phyloP scores from a whole-genome alignment of 257 asterid species.

The Salvia miltiorrhiza region DNA sequence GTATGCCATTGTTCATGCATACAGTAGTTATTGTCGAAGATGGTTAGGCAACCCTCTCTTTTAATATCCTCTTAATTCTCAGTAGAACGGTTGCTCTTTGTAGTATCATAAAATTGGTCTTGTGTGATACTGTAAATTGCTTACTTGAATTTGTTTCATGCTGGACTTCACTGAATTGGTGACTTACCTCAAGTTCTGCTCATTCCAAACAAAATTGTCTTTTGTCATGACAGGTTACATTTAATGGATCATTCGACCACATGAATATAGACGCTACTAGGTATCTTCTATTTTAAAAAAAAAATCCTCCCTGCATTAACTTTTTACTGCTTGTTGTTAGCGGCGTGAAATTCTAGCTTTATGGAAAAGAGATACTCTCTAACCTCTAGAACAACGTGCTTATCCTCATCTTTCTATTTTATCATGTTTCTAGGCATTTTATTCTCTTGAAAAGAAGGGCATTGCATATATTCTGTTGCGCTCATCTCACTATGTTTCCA shows the following conservation, averaged over 20 bases:
- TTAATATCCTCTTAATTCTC: not conserved
- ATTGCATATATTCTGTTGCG: slow-evolving; percentile 6
- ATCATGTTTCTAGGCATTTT: not conserved
- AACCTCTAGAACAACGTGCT: not conserved
- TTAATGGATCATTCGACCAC: slow-evolving; percentile 98
- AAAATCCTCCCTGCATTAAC: slow-evolving; percentile 2
- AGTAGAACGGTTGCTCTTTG: not conserved
- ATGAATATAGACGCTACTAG: slow-evolving; percentile 96
- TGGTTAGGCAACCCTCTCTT: not conserved
- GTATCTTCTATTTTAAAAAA: slow-evolving; percentile 40
- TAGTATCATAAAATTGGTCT: slow-evolving; percentile 1
- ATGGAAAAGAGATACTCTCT: slow-evolving; percentile 2
- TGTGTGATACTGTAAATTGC: slow-evolving; percentile 6
- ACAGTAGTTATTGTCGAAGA: slow-evolving; percentile 8
- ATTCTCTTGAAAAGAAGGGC: slow-evolving; percentile 5
- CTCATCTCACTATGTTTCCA: slow-evolving; percentile 12
- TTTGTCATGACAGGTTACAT: slow-evolving; percentile 63
- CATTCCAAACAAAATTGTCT: slow-evolving; percentile 14
- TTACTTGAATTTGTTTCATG: slow-evolving; percentile 11
- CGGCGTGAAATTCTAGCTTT: slow-evolving; percentile 10
- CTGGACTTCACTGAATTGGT: slow-evolving; percentile 3
- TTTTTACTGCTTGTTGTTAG: slow-evolving; percentile 7
- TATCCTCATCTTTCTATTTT: not conserved
- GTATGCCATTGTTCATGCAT: slow-evolving; percentile 4
- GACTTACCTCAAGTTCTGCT: slow-evolving; percentile 8